Conservation (phyloP, 768 basidiomycete genomes). For the Suillus ampliporus region DNA sequence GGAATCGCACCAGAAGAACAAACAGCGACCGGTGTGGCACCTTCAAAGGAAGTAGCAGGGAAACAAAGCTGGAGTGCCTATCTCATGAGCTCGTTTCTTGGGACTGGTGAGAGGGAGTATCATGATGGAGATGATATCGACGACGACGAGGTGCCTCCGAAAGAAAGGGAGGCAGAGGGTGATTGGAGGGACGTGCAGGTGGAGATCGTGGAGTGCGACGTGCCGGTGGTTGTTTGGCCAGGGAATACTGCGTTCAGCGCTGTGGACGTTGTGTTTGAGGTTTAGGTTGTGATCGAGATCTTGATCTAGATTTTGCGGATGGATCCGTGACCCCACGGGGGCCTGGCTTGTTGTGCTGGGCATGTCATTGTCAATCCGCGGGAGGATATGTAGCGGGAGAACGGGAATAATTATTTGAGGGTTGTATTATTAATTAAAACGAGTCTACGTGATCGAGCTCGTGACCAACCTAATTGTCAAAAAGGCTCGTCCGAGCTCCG, state of each 20-base stretch:
- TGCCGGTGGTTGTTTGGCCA: constrained; percentile 87
- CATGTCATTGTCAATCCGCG: neutral
- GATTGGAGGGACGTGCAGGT: constrained; percentile 71
- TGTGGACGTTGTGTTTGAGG: constrained; percentile 77
- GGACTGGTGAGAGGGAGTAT: constrained; percentile 51
- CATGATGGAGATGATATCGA: constrained; percentile 60
- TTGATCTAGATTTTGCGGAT: too few relatives aligned
- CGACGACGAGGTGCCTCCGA: constrained; percentile 36
- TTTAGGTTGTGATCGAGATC: constrained; percentile 40
- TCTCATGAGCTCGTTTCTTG: constrained; percentile 46
- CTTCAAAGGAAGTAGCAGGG: neutral
- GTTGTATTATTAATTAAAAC: too few relatives aligned
- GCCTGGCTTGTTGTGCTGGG: neutral
- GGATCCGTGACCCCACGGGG: constrained; percentile 6
- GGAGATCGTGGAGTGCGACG: constrained; percentile 94
- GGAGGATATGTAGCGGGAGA: too few relatives aligned
- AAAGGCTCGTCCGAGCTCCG: too few relatives aligned
- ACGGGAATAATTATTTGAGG: too few relatives aligned
- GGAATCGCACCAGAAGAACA: constrained; percentile 69
- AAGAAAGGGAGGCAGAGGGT: constrained; percentile 57
- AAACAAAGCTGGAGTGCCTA: constrained; percentile 44
- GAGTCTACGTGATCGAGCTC: too few relatives aligned
- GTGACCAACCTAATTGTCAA: too few relatives aligned
- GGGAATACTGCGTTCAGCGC: constrained; percentile 89
- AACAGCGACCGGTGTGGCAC: neutral